phyloP scores from a whole-genome alignment of 345 rosid species.

The Clarkia xantiana region DNA sequence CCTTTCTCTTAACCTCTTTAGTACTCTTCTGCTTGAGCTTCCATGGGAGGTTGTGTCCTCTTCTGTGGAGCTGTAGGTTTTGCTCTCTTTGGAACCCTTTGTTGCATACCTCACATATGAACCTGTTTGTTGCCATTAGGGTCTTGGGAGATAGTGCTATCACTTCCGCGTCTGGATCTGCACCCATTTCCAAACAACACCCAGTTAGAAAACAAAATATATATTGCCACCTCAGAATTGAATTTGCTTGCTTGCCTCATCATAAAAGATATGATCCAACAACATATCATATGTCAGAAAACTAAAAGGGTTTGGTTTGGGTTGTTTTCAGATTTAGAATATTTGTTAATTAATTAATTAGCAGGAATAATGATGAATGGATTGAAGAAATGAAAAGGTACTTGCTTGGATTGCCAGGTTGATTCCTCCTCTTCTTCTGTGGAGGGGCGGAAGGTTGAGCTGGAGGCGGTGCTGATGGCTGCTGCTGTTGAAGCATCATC shows the following conservation, averaged over 20 bases:
- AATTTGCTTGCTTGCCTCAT: too few relatives aligned
- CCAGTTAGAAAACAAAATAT: too few relatives aligned
- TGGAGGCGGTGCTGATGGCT: too few relatives aligned
- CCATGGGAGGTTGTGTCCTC: constrained; percentile 89
- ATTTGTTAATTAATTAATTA: too few relatives aligned
- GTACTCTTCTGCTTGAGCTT: constrained; percentile 67
- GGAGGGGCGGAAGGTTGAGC: background rate
- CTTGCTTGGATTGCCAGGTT: background rate
- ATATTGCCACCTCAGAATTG: too few relatives aligned
- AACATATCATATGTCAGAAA: too few relatives aligned
- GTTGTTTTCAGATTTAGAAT: too few relatives aligned
- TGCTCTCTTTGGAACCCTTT: constrained; percentile 88
- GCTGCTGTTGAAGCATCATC: too few relatives aligned
- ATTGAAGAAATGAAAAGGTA: constrained; percentile 4
- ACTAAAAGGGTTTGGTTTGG: too few relatives aligned
- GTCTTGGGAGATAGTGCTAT: constrained; percentile 83
- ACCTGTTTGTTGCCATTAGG: constrained; percentile 79
- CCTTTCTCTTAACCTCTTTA: constrained; percentile 70
- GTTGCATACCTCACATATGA: constrained; percentile 76
- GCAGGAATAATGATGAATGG: background rate
- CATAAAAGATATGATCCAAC: too few relatives aligned
- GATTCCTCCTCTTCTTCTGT: background rate
- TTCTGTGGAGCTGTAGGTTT: constrained; percentile 71
- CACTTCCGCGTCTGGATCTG: constrained; percentile 88
- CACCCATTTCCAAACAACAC: background rate